These are phyloP conservation scores for Gynochthodes officinalis DNA, from an alignment of 257 asterid genomes.

Conservation along the genomic window DNA sequence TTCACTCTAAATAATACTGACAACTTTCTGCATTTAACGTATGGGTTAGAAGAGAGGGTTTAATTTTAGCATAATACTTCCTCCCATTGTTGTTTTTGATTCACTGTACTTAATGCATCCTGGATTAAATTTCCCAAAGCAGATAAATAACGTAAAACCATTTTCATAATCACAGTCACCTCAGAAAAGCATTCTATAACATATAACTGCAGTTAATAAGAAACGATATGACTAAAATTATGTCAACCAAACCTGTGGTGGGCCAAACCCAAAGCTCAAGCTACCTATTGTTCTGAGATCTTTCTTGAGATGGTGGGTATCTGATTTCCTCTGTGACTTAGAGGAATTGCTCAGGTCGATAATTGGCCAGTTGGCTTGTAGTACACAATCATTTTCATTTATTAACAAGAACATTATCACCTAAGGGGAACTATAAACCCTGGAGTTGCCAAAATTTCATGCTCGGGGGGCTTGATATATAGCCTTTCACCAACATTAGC, in stretches of 20 bases:
- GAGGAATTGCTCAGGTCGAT: neutral
- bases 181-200: neutral
- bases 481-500: neutral
- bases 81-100: neutral
- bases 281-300: neutral
- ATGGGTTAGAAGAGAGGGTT: neutral
- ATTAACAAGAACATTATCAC: neutral
- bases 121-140: neutral
- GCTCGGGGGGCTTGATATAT: neutral
- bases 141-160: neutral
- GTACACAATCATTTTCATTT: neutral
- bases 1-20: neutral
- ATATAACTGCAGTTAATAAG: neutral
- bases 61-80: neutral
- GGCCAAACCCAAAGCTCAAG: neutral
- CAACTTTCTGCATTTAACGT: neutral
- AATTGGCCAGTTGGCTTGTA: neutral
- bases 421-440: neutral
- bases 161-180: neutral
- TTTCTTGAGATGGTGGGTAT: neutral
- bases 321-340: neutral
- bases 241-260: neutral
- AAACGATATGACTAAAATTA: neutral
- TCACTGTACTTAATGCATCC: neutral
- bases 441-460: neutral